Base-by-base conservation (phyloP, 192 early-diverging fungal genomes). In the Phlyctochytrium arcticum region DNA sequence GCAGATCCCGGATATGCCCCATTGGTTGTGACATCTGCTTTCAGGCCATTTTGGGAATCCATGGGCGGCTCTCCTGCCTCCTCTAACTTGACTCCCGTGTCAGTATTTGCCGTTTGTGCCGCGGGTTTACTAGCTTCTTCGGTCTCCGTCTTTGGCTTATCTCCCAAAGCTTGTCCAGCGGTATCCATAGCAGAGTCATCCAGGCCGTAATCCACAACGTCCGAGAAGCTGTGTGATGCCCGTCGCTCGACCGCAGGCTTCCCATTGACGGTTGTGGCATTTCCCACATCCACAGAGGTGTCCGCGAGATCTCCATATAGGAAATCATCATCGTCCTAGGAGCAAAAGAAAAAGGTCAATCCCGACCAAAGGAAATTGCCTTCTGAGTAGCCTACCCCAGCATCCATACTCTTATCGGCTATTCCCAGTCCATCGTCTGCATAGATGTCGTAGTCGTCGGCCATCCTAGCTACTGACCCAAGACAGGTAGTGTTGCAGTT, bases 381-480 rank as follows among this genome's bases (percentile, higher is more conserved):
- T 0, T 23, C 42, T 48, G 9, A 26, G 23, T 4, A 47, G 59
- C 29, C 19, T 3, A 30, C 37, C 10, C 2, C 0, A 2, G 44
- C 10, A 27, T 61, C 24, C 59, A 33, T 21, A 60, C 26, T 46
- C 36, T 27, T 26, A n/a, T 17, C 57, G 15, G 47, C 26, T 1
- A 23, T 33, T 21, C 46, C 48, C 4, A 53, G 31, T 5, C 54
- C 67, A 33, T 62, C 67, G 36, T 69, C 68, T 17, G 47, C 68
- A 42, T 69, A 69, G 42, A 69, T 69, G 30, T 69, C 68, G 37
- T 55, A 69, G 12, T 62, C 60, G 44, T 60, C 68, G 8, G 27
- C 60, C 56, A 68, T 62, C n/a, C n/a, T n/a, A n/a, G n/a, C n/a
- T n/a, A n/a, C n/a, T n/a, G n/a, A n/a, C n/a, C n/a, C n/a, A n/a